A percentile compares a stretch with the other conserved stretches of the same genome.
These are phyloP conservation scores for Syzygium malaccense DNA, from an alignment of 441 rosid genomes.

Conservation along the genomic window DNA sequence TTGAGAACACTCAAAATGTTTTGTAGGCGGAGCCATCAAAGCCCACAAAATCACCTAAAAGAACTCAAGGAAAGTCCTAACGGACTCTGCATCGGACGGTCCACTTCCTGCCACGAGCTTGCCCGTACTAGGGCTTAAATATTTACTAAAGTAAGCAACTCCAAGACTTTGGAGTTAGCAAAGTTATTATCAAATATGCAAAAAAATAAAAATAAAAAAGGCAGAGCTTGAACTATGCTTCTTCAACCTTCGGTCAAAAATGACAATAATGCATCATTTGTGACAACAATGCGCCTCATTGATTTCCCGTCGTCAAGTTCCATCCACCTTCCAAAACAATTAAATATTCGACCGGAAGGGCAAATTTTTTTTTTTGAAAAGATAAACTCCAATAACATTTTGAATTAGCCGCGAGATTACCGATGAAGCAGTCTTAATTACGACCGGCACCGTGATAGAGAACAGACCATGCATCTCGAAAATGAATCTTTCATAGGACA, in stretches of 20 bases:
- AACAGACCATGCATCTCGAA: constrained; percentile 10
- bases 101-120: not conserved
- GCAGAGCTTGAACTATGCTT: not conserved
- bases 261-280: not conserved
- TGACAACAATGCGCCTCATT: constrained; percentile 2
- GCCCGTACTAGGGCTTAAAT: not conserved
- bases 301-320: not conserved
- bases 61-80: not conserved
- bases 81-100: not conserved
- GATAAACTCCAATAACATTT: not conserved
- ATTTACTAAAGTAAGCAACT: not conserved
- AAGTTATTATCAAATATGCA: not conserved
- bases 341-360: not conserved
- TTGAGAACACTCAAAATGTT: not conserved
- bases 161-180: not conserved
- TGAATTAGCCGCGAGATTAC: not conserved
- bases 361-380: not conserved
- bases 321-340: not conserved
- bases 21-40: not conserved
- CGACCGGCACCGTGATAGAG: not conserved
- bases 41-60: not conserved
- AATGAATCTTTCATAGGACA: constrained; percentile 4
- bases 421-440: constrained; percentile 1
- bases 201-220: not conserved
- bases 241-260: constrained; percentile 7